Percentiles rank a stretch among this genome's conserved stretches.
phyloP scores from a whole-genome alignment of 2,329 filamentous ascomycete genomes.

The Gnomoniopsis smithogilvyi region DNA sequence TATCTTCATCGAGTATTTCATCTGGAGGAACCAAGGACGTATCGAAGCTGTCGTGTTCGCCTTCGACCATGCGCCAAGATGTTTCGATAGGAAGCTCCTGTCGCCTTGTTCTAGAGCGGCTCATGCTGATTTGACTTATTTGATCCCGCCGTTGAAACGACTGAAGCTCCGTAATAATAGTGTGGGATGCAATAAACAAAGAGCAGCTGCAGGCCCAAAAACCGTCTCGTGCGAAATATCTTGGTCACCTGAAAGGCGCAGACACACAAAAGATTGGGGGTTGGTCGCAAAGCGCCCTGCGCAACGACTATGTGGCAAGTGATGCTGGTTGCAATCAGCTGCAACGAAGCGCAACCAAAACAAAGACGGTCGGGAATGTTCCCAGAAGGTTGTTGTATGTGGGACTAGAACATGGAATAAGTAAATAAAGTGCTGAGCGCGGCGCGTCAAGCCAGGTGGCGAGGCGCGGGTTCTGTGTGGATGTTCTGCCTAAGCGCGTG shows the following conservation, averaged over 20 bases:
- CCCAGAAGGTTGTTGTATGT: background rate
- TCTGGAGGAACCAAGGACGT: slow-evolving; percentile 46
- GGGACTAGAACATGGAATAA: background rate
- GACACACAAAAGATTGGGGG: background rate
- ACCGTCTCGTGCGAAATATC: background rate
- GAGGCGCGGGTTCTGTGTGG: slow-evolving; percentile 5
- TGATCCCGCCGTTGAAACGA: background rate
- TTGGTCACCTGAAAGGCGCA: background rate
- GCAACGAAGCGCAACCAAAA: background rate
- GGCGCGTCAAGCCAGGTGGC: slow-evolving; percentile 3
- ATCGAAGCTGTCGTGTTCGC: slow-evolving; percentile 59
- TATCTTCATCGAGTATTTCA: slow-evolving; percentile 37
- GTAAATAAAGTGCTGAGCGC: background rate
- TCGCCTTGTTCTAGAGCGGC: slow-evolving; percentile 15
- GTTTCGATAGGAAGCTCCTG: slow-evolving; percentile 43
- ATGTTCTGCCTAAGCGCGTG: slow-evolving; percentile 8
- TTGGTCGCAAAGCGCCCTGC: background rate
- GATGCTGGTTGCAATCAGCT: background rate
- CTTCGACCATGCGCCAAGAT: slow-evolving; percentile 61
- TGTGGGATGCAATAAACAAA: background rate
- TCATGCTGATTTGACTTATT: background rate
- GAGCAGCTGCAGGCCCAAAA: background rate
- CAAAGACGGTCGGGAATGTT: background rate
- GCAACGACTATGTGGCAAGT: background rate
- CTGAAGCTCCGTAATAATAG: background rate